Percentiles rank a stretch among this genome's conserved stretches.
phyloP scores from a whole-genome alignment of 2,329 filamentous ascomycete species.

The Scolecobasidium constrictum region DNA sequence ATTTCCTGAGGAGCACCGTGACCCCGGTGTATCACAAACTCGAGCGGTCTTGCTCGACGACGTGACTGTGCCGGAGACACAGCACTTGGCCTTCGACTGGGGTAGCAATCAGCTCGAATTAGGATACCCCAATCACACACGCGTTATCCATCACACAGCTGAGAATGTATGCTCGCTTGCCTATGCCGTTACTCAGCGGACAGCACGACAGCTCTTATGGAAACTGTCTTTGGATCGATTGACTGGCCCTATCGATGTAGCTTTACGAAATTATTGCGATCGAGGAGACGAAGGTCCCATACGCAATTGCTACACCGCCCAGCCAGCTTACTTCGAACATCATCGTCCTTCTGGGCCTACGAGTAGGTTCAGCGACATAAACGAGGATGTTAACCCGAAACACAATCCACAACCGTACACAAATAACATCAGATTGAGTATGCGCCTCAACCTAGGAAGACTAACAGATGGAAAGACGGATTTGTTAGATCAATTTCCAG shows the following conservation, averaged over 20 bases:
- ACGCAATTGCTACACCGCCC: conserved; percentile 28
- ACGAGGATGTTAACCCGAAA: conserved; percentile 18
- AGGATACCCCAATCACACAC: conserved; percentile 24
- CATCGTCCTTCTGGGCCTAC: conserved; percentile 30
- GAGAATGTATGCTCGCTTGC: conserved; percentile 31
- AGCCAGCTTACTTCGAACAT: conserved; percentile 16
- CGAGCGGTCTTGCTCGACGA: neutral
- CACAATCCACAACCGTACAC: conserved; percentile 21
- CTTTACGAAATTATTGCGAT: conserved; percentile 5
- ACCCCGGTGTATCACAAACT: neutral
- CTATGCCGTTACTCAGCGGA: conserved; percentile 35
- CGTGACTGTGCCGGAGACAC: conserved; percentile 1
- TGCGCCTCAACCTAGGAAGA: conserved; percentile 29
- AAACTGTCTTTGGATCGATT: conserved; percentile 33
- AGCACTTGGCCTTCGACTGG: neutral
- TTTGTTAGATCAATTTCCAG: conserved; percentile 14
- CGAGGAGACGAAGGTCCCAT: conserved; percentile 12
- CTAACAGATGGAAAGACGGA: conserved; percentile 25
- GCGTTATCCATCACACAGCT: conserved; percentile 32
- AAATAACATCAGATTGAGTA: conserved; percentile 29
- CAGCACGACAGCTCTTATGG: conserved; percentile 32
- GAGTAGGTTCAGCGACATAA: conserved; percentile 27
- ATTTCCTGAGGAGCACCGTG: neutral
- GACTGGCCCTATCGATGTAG: conserved; percentile 13
- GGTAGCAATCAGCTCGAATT: neutral